Conservation (phyloP, 768 basidiomycete species). For the Termitomyces sp. region DNA sequence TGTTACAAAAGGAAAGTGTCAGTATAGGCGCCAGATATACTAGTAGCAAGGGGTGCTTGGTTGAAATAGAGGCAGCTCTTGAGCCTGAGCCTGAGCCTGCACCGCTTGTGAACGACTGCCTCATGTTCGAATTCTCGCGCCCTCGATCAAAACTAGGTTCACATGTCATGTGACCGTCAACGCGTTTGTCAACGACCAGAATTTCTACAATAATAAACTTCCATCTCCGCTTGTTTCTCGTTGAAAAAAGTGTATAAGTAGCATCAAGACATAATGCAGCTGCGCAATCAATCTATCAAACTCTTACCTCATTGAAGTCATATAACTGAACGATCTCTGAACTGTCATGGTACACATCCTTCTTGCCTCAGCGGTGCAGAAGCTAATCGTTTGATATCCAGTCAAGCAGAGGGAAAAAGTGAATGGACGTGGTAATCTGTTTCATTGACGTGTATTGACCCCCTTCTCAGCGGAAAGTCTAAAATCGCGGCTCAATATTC, state of each 20-base stretch:
- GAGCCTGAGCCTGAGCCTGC: background rate
- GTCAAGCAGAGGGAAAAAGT: constrained; percentile 57
- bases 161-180: constrained; percentile 14
- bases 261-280: background rate
- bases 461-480: constrained; percentile 15
- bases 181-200: constrained; percentile 14
- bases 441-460: constrained; percentile 8
- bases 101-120: constrained; percentile 14
- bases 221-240: constrained; percentile 12
- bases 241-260: constrained; percentile 5
- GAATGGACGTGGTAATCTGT: constrained; percentile 12
- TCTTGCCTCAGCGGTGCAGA: constrained; percentile 2
- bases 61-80: background rate
- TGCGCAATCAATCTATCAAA: no score
- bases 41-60: background rate
- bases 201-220: background rate
- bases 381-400: constrained; percentile 12
- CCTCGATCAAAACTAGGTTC: background rate
- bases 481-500: constrained; percentile 27
- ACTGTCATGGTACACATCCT: background rate
- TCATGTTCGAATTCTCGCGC: constrained; percentile 11
- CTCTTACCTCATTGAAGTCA: background rate
- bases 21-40: background rate
- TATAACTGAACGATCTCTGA: background rate
- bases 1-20: background rate